Conservation (phyloP, 345 rosid species). For the Euphorbia pulcherrima region DNA sequence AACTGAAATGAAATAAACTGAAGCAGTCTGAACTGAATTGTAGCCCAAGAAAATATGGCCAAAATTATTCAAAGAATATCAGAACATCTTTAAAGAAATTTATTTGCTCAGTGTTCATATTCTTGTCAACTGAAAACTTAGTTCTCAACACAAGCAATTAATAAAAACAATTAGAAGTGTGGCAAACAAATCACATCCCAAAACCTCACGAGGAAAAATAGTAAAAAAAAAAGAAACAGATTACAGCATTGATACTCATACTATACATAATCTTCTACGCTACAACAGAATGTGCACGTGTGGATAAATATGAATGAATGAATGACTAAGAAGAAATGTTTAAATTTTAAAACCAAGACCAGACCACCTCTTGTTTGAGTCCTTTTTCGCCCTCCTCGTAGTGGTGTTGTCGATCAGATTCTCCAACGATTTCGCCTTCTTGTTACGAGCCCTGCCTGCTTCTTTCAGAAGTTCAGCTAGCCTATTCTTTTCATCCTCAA, state of each 20-base stretch:
- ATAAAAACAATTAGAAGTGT: constrained; percentile 26
- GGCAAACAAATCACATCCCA: constrained; percentile 22
- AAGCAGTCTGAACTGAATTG: no score
- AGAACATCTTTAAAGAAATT: constrained; percentile 17
- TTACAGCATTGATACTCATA: constrained; percentile 35
- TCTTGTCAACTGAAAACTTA: constrained; percentile 21
- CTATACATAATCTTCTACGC: constrained; percentile 56
- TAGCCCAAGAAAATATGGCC: no score
- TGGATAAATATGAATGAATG: constrained; percentile 18
- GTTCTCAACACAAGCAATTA: constrained; percentile 34
- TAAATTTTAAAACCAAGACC: constrained; percentile 83
- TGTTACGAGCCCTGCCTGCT: constrained; percentile 83
- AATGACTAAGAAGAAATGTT: constrained; percentile 5
- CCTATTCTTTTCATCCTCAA: constrained; percentile 90
- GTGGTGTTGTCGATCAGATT: constrained; percentile 85
- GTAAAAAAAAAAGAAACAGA: constrained; percentile 18
- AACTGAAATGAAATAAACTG: no score
- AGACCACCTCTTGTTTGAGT: constrained; percentile 75
- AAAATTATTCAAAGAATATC: background rate
- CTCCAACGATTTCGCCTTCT: constrained; percentile 87
- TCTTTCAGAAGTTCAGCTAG: constrained; percentile 93
- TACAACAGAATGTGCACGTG: constrained; percentile 47
- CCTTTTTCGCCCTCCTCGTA: constrained; percentile 74
- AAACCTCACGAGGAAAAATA: constrained; percentile 8
- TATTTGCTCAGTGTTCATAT: constrained; percentile 33